phyloP scores from a whole-genome alignment of 805 yeast genomes.

The Hagleromyces aurorensis region DNA sequence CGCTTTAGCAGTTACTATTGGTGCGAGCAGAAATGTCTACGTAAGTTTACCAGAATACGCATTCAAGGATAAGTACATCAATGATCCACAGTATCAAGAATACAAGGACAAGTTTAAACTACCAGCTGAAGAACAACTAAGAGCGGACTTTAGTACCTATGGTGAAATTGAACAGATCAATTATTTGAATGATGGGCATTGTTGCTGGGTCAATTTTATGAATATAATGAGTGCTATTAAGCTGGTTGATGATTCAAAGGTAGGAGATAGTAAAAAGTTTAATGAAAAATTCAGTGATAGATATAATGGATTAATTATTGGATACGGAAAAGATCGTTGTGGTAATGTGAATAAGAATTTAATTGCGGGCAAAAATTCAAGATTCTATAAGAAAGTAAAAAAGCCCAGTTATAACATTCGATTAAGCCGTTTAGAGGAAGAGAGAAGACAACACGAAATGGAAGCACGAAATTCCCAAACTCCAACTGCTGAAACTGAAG shows the following conservation, averaged over 20 bases:
- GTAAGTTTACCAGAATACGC: conserved; percentile 47
- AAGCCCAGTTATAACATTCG: conserved; percentile 23
- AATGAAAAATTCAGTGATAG: conserved; percentile 36
- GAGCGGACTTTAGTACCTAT: conserved; percentile 53
- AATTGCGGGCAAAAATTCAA: conserved; percentile 43
- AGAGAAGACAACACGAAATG: conserved; percentile 24
- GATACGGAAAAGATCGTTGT: conserved; percentile 74
- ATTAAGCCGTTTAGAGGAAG: conserved; percentile 25
- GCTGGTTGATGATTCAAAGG: conserved; percentile 49
- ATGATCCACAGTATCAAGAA: conserved; percentile 29
- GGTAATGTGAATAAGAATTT: conserved; percentile 42
- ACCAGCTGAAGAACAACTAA: conserved; percentile 43
- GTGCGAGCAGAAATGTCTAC: conserved; percentile 73
- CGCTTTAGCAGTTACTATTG: conserved; percentile 56
- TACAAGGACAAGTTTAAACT: conserved; percentile 25
- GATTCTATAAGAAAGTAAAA: conserved; percentile 36
- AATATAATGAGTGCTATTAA: conserved; percentile 56
- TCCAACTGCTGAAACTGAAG: no score
- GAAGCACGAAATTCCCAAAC: no score
- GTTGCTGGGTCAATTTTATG: conserved; percentile 69
- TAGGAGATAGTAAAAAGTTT: conserved; percentile 28
- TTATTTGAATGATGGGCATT: conserved; percentile 56
- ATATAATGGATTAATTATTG: conserved; percentile 49
- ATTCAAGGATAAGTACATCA: conserved; percentile 32
- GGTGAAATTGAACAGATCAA: conserved; percentile 76